Percentiles rank a stretch among this genome's conserved stretches.
Conservation (phyloP, 306 rosid genomes). For the Coriaria nepalensis region DNA sequence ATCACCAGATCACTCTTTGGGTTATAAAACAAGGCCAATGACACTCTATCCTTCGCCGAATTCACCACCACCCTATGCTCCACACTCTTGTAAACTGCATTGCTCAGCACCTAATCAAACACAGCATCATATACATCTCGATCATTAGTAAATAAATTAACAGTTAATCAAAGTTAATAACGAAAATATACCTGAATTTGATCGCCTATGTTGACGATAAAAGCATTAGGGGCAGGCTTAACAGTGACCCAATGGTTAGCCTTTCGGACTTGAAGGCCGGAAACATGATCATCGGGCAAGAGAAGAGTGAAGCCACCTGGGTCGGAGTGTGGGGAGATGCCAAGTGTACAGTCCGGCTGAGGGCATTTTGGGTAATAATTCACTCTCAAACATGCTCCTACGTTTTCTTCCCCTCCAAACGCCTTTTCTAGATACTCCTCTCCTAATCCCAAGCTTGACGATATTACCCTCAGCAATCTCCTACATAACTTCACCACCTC, state of each 20-base stretch:
- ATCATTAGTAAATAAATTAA: not conserved
- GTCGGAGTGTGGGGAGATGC: slow-evolving; percentile 83
- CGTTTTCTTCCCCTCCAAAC: slow-evolving; percentile 53
- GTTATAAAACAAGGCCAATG: slow-evolving; percentile 78
- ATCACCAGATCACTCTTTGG: slow-evolving; percentile 63
- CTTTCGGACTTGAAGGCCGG: slow-evolving; percentile 71
- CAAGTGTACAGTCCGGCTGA: slow-evolving; percentile 81
- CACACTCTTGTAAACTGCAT: slow-evolving; percentile 74
- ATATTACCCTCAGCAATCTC: slow-evolving; percentile 34
- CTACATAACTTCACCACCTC: slow-evolving; percentile 58
- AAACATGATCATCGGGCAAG: slow-evolving; percentile 61
- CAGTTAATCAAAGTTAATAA: not conserved
- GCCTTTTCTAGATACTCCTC: slow-evolving; percentile 44
- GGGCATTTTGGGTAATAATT: slow-evolving; percentile 82
- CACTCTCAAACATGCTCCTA: slow-evolving; percentile 72
- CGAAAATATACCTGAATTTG: slow-evolving; percentile 54
- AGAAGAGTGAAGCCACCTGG: slow-evolving; percentile 97
- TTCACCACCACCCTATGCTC: slow-evolving; percentile 88
- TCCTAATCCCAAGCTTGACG: slow-evolving; percentile 47
- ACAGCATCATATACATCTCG: not conserved
- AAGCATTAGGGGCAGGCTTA: slow-evolving; percentile 55
- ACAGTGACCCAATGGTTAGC: slow-evolving; percentile 58
- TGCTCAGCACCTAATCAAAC: slow-evolving; percentile 56
- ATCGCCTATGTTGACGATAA: slow-evolving; percentile 75
- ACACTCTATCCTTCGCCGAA: slow-evolving; percentile 62